Evolutionary conservation across 352 stramenopile genomes (phyloP).

Genomic region (Phytophthora aleatoria): DNA sequence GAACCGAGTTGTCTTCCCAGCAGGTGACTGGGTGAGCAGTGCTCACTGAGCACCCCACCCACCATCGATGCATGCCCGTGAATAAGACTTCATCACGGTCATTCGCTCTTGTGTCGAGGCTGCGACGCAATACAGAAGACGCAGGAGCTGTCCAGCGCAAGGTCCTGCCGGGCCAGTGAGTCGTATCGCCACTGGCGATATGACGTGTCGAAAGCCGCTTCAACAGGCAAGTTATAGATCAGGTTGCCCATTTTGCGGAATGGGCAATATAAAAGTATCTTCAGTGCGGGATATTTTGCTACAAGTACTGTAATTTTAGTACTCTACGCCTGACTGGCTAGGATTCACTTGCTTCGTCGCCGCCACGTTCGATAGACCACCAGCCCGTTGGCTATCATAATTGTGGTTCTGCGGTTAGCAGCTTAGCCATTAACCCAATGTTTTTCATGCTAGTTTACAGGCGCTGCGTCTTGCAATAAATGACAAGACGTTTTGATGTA

Average conservation of each 20-base stretch:
- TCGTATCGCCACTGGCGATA: too few species aligned
- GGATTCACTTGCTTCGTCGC: not conserved
- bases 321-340: not conserved
- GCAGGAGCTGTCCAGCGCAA: conserved; percentile 6
- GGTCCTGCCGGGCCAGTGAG: not conserved
- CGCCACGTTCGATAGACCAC: not conserved
- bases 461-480: too few species aligned
- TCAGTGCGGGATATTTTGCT: not conserved
- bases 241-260: conserved; percentile 21
- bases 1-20: conserved; percentile 18
- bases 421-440: too few species aligned
- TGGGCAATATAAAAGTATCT: conserved; percentile 16
- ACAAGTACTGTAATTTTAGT: not conserved
- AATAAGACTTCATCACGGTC: conserved; percentile 9
- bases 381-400: not conserved
- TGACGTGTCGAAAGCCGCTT: conserved; percentile 1
- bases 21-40: conserved; percentile 4
- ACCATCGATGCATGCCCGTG: conserved; percentile 1
- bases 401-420: too few species aligned
- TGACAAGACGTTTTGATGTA: too few species aligned
- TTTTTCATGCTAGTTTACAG: too few species aligned
- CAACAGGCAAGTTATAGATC: conserved; percentile 12
- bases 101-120: conserved; percentile 6
- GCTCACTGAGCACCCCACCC: not conserved
- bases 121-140: conserved; percentile 21